phyloP scores from a whole-genome alignment of 2,329 filamentous ascomycete species.

The Didymella lethalis region DNA sequence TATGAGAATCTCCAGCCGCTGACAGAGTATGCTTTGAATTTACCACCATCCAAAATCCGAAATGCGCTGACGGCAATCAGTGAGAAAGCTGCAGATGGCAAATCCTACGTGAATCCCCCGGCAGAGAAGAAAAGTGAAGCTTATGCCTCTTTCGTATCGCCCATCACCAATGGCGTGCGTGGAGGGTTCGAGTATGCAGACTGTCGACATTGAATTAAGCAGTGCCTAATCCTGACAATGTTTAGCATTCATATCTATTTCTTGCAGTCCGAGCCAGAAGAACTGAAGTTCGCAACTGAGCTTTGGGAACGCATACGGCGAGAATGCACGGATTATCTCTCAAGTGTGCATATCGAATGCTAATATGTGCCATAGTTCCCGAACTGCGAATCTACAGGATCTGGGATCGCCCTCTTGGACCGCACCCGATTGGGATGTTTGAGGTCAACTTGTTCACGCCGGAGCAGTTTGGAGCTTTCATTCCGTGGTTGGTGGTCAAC shows the following conservation, averaged over 20 bases:
- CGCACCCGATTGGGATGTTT: constrained; percentile 87
- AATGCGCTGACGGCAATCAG: constrained; percentile 41
- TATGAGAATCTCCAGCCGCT: constrained; percentile 66
- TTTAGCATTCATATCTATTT: constrained; percentile 79
- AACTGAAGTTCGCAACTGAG: constrained; percentile 72
- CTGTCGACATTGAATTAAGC: neutral
- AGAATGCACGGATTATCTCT: constrained; percentile 65
- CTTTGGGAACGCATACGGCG: constrained; percentile 80
- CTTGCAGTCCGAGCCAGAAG: constrained; percentile 66
- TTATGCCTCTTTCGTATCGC: constrained; percentile 73
- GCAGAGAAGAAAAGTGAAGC: constrained; percentile 68
- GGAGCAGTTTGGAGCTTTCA: constrained; percentile 85
- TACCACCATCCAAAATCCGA: too few relatives aligned
- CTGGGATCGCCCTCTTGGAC: constrained; percentile 80
- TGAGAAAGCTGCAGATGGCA: constrained; percentile 74
- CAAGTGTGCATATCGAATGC: too few relatives aligned
- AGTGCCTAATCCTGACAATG: constrained; percentile 14
- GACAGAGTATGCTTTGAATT: constrained; percentile 49
- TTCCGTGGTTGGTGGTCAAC: constrained; percentile 84
- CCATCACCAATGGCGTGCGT: constrained; percentile 69
- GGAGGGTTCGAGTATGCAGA: constrained; percentile 74
- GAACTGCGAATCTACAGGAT: constrained; percentile 83
- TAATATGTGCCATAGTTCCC: constrained; percentile 66
- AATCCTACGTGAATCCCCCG: constrained; percentile 75
- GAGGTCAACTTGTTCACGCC: constrained; percentile 90